These are phyloP conservation scores for Symbiodinium natans DNA, from an alignment of 73 alveolate genomes.

Conservation along the genomic window DNA sequence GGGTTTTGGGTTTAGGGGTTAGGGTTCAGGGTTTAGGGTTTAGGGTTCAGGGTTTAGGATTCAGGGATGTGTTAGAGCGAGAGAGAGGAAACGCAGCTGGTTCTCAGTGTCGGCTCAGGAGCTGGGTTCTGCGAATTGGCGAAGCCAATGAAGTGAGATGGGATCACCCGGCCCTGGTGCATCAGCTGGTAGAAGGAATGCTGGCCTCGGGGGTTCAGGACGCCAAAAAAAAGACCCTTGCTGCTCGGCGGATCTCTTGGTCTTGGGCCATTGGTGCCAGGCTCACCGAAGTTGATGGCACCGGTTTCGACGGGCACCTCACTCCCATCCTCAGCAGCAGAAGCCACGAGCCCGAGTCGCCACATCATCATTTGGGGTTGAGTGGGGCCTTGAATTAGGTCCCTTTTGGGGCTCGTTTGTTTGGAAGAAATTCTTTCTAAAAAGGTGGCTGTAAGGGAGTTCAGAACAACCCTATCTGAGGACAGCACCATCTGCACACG, in stretches of 20 bases:
- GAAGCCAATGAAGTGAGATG: slow-evolving; percentile 98
- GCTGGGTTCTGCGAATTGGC: slow-evolving; percentile 95
- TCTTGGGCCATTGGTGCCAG: slow-evolving; percentile 98
- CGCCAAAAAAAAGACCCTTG: neutral
- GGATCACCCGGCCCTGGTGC: slow-evolving; percentile 97
- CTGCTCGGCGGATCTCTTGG: neutral
- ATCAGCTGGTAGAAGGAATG: slow-evolving; percentile 97
- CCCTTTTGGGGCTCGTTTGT: neutral
- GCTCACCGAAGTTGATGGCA: slow-evolving; percentile 98
- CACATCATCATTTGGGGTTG: neutral
- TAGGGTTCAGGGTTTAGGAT: no score
- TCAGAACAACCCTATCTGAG: neutral
- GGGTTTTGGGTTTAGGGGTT: neutral
- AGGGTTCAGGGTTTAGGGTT: neutral
- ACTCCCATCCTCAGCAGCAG: slow-evolving; percentile 76
- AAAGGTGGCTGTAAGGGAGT: no score
- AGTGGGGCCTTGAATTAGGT: neutral
- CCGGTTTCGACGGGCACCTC: slow-evolving; percentile 82
- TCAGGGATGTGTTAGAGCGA: neutral
- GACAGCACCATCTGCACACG: slow-evolving; percentile 93
- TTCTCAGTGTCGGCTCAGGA: neutral
- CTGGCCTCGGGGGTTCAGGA: slow-evolving; percentile 74
- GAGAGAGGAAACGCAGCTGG: neutral
- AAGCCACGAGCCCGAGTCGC: neutral
- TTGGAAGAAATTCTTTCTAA: no score